These are phyloP conservation scores for Ustilago curta DNA, from an alignment of 1,284 basidiomycete genomes.

Conservation along the genomic window DNA sequence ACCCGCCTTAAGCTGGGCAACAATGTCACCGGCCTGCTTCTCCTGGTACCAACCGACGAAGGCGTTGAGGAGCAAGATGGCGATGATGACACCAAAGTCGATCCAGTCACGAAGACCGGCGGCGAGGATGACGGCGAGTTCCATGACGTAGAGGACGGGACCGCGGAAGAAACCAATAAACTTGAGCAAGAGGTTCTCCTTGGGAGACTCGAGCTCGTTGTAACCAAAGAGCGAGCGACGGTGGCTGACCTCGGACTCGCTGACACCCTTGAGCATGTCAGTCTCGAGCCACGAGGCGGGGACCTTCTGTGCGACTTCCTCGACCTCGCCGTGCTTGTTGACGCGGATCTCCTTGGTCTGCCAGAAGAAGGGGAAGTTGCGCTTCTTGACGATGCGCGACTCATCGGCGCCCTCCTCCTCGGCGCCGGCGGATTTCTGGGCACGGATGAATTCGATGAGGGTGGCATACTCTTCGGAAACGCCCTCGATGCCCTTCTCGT, in stretches of 20 bases:
- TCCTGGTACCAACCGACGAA: conserved; percentile 75
- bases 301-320: conserved; percentile 66
- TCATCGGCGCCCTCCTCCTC: conserved; percentile 63
- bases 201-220: conserved; percentile 70
- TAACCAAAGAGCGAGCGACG: conserved; percentile 68
- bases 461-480: conserved; percentile 65
- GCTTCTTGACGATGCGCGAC: conserved; percentile 64
- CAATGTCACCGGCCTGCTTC: conserved; percentile 73
- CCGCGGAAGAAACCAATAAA: conserved; percentile 71
- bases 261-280: conserved; percentile 71
- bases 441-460: conserved; percentile 66
- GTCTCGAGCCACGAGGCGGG: conserved; percentile 71
- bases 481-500: conserved; percentile 42
- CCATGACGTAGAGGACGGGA: conserved; percentile 71
- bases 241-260: conserved; percentile 70
- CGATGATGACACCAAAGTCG: conserved; percentile 74
- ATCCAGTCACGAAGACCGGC: conserved; percentile 71
- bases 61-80: conserved; percentile 71
- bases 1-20: conserved; percentile 74
- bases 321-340: conserved; percentile 69
- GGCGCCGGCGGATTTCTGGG: conserved; percentile 52
- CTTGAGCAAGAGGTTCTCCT: conserved; percentile 73
- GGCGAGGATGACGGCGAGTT: conserved; percentile 70
- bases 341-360: conserved; percentile 67
- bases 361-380: conserved; percentile 63